phyloP scores from a whole-genome alignment of 1,139 yeast species.

The Candida sp. region DNA sequence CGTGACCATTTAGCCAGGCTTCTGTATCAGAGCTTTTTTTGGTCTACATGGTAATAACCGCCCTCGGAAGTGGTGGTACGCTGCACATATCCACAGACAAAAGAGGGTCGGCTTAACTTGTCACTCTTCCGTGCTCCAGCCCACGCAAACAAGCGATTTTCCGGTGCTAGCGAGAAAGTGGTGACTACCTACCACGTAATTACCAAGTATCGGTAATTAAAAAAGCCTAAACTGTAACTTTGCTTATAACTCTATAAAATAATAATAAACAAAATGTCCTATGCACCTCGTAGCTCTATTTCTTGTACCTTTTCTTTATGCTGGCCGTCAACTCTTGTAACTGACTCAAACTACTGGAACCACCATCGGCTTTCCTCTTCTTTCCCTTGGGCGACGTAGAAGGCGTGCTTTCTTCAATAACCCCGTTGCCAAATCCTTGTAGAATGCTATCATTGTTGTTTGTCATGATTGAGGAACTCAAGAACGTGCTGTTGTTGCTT shows the following conservation, averaged over 20 bases:
- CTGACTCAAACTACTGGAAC: constrained; percentile 31
- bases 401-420: constrained; percentile 47
- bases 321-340: constrained; percentile 42
- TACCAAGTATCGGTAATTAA: neutral
- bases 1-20: too few relatives aligned
- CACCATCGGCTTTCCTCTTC: constrained; percentile 19
- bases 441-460: constrained; percentile 28
- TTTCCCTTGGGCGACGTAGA: constrained; percentile 30
- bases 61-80: neutral
- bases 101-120: neutral
- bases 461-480: constrained; percentile 24
- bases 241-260: neutral
- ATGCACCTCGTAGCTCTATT: neutral
- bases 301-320: constrained; percentile 33
- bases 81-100: neutral
- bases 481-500: constrained; percentile 18
- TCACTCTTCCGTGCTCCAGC: too few relatives aligned
- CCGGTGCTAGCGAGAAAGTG: neutral
- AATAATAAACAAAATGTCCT: neutral
- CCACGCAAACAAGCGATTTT: neutral
- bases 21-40: too few relatives aligned
- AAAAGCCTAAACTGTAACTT: neutral
- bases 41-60: neutral
- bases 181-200: neutral
- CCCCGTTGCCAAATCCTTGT: constrained; percentile 43